Percentiles rank a stretch among this genome's conserved stretches.
These are phyloP conservation scores for Ilyonectria sp. DNA, from an alignment of 2,329 filamentous ascomycete genomes.

Conservation along the genomic window DNA sequence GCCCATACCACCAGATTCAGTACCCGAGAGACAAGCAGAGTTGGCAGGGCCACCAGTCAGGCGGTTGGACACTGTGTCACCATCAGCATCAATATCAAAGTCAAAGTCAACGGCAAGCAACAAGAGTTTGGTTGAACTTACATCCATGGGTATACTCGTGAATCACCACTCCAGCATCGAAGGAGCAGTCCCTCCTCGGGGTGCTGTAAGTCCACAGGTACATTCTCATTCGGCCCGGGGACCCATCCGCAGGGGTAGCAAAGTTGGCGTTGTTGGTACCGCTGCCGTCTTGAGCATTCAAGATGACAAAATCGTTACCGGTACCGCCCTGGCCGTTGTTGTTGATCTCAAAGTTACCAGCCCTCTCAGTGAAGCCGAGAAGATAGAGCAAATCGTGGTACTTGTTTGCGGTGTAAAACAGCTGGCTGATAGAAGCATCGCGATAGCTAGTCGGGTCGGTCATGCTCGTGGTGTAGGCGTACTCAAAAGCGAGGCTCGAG, in stretches of 20 bases:
- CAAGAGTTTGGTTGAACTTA: slow-evolving; percentile 49
- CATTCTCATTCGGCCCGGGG: slow-evolving; percentile 70
- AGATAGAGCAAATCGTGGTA: slow-evolving; percentile 73
- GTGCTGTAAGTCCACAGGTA: slow-evolving; percentile 67
- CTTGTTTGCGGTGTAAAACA: slow-evolving; percentile 73
- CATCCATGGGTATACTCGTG: slow-evolving; percentile 71
- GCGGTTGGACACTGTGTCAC: slow-evolving; percentile 65
- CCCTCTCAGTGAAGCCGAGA: slow-evolving; percentile 70
- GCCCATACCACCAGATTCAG: slow-evolving; percentile 70
- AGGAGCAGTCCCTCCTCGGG: slow-evolving; percentile 67
- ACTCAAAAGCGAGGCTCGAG: slow-evolving; percentile 61
- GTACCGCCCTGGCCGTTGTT: slow-evolving; percentile 68
- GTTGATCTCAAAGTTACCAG: slow-evolving; percentile 73
- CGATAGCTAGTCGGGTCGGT: slow-evolving; percentile 59
- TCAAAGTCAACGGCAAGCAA: slow-evolving; percentile 18
- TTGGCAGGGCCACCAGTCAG: slow-evolving; percentile 72
- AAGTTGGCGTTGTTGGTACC: slow-evolving; percentile 73
- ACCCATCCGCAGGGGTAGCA: slow-evolving; percentile 67
- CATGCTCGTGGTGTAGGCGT: slow-evolving; percentile 55
- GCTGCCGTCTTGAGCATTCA: slow-evolving; percentile 70
- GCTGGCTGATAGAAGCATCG: slow-evolving; percentile 70
- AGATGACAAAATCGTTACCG: slow-evolving; percentile 67
- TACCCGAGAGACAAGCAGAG: slow-evolving; percentile 60
- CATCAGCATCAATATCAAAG: slow-evolving; percentile 22
- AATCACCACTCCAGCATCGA: slow-evolving; percentile 73